These are phyloP conservation scores for Diutina pseudorugosa DNA, from an alignment of 1,139 yeast genomes.

Conservation along the genomic window DNA sequence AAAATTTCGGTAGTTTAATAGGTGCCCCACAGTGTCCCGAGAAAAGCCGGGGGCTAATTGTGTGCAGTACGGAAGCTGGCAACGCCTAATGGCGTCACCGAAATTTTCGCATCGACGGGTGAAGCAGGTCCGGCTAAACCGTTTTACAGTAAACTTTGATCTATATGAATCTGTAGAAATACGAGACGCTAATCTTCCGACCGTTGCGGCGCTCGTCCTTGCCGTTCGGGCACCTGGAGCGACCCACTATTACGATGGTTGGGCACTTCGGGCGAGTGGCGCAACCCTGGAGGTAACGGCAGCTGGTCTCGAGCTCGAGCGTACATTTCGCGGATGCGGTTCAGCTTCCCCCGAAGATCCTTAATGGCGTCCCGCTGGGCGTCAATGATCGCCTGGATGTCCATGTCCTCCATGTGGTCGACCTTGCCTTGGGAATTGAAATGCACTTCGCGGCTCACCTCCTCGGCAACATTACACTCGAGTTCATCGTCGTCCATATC, in stretches of 20 bases:
- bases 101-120: background rate
- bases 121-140: background rate
- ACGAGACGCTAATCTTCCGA: background rate
- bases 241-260: background rate
- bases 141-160: too few species aligned
- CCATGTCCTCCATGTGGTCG: conserved; percentile 27
- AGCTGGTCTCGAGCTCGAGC: conserved; percentile 7
- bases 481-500: conserved; percentile 34
- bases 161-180: background rate
- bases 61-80: background rate
- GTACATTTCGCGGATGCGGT: conserved; percentile 22
- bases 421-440: conserved; percentile 28
- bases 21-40: background rate
- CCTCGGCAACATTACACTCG: conserved; percentile 17
- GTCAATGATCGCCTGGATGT: conserved; percentile 26
- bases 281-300: background rate
- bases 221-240: background rate
- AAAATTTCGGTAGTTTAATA: background rate
- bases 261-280: background rate
- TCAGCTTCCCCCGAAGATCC: conserved; percentile 25
- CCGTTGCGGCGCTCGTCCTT: background rate
- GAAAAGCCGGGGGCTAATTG: background rate
- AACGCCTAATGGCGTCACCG: background rate
- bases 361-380: conserved; percentile 36
- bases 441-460: conserved; percentile 28